Evolutionary conservation across 768 basidiomycete species (phyloP), one percentile per base, ranked within the genome.

Genomic region (Agaricus blazei): DNA sequence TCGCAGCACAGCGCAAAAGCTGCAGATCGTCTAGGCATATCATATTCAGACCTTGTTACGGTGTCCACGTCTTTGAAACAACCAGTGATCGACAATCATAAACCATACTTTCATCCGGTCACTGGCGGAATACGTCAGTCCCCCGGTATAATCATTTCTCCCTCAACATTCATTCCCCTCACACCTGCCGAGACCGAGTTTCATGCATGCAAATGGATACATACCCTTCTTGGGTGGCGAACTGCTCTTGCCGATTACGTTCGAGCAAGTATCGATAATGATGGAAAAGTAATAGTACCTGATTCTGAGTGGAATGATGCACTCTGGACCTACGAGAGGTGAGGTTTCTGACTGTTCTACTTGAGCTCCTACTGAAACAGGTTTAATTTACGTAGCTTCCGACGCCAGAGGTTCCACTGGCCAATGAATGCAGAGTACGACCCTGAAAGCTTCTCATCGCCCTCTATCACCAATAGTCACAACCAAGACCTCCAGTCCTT

Each of bases 201-300:
- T 82, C 84, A 88, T 62, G 76, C 82, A n/a, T 84, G 82, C 69
- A 86, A 83, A 68, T 76, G 84, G 63, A 68, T 88, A 48, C 84
- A 90, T 63, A 75, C 76, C 5, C 65, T 90, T 2, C 70, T 90
- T 26, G 81, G 80, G 29, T 85, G 82, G 63, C 80, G 81, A 62
- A 72, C 73, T 36, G 84, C 87, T 3, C 69, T 90, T 9, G 64
- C 60, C 5, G 80, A 81, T 44, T 83, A 71, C 63, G 63, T 85
- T n/a, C 61, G 63, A 6, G 61, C 63, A 7, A 71, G 69, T 44
- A 58, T 62, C 3, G 77, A 78, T 45, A 66, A 73, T 57, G 64
- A 71, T 6, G 76, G 76, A 1, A 63, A 60, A 37, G 62, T 59
- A 56, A 46, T 73, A 26, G 63, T 72, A 12, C 70, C 59, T 29